Evolutionary conservation across 306 rosid genomes (phyloP).

Genomic region (Ceratonia siliqua): DNA sequence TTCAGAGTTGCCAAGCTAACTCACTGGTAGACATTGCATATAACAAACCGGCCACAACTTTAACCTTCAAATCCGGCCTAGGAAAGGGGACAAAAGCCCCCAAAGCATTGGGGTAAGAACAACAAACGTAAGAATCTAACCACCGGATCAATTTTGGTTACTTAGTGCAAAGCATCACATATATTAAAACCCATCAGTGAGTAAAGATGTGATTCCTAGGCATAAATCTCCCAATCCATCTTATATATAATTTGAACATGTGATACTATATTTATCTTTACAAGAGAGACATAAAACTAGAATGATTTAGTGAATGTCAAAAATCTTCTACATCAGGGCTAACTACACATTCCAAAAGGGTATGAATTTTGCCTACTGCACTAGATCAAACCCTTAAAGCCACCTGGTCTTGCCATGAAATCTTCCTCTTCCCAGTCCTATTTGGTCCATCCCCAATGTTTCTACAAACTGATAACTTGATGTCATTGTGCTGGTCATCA

Average conservation of each 20-base stretch:
- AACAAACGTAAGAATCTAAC: background rate
- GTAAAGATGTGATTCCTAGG: constrained; percentile 21
- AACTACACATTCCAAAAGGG: constrained; percentile 35
- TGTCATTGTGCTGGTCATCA: constrained; percentile 67
- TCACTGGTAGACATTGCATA: background rate
- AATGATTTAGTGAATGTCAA: constrained; percentile 26
- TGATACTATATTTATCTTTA: constrained; percentile 50
- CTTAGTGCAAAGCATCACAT: background rate
- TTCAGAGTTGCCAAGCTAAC: background rate
- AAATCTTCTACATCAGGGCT: constrained; percentile 39
- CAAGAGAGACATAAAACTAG: constrained; percentile 44
- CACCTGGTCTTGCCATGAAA: constrained; percentile 97
- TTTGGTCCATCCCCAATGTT: constrained; percentile 67
- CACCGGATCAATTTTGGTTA: background rate
- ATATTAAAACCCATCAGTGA: background rate
- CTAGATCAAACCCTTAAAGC: constrained; percentile 80
- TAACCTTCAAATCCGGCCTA: background rate
- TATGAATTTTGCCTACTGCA: constrained; percentile 27
- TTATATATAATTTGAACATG: constrained; percentile 34
- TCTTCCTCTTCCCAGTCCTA: constrained; percentile 88
- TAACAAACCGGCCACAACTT: background rate
- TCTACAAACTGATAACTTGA: constrained; percentile 75
- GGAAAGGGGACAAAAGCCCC: background rate
- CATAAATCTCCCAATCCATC: constrained; percentile 46
- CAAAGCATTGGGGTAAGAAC: background rate